phyloP scores from a whole-genome alignment of 306 rosid species.

The Medicago truncatula region MtrunA17r5.0-ANR NC_053045.1:3867001-3867500 shows the following conservation, averaged over 20 bases:
- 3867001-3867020: slow-evolving; percentile 46
- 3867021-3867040: not conserved
- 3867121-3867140: slow-evolving; percentile 52
- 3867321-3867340: slow-evolving; percentile 52
- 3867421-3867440: no score
- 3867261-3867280: slow-evolving; percentile 46
- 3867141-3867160: slow-evolving; percentile 31
- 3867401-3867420: no score
- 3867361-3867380: not conserved
- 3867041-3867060: slow-evolving; percentile 38
- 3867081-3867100: slow-evolving; percentile 10
- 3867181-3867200: slow-evolving; percentile 45
- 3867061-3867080: not conserved
- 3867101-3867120: slow-evolving; percentile 37
- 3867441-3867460: not conserved
- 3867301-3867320: slow-evolving; percentile 55
- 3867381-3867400: not conserved
- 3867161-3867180: slow-evolving; percentile 46
- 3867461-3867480: no score
- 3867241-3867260: slow-evolving; percentile 46
- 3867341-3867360: not conserved
- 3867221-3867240: slow-evolving; percentile 49
- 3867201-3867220: slow-evolving; percentile 26
- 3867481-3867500: no score
- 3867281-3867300: slow-evolving; percentile 42